These are phyloP conservation scores for Cyberlindnera veronae DNA, from an alignment of 805 yeast genomes.

Conservation along the genomic window DNA sequence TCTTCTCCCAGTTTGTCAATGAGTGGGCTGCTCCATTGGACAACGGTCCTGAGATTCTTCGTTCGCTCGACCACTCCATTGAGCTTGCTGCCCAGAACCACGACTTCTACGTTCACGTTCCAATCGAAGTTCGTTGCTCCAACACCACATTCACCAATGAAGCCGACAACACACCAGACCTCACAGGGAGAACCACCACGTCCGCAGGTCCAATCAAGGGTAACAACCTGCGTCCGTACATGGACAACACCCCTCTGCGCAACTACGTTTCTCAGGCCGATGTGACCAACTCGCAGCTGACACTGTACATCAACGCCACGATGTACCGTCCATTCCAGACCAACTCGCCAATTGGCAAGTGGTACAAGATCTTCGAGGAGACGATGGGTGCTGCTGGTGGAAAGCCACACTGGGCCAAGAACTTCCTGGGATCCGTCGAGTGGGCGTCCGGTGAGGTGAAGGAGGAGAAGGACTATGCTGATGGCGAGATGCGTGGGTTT, in stretches of 20 bases:
- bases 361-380: constrained; percentile 84
- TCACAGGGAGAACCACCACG: constrained; percentile 44
- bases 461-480: constrained; percentile 40
- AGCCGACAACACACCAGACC: constrained; percentile 39
- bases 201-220: constrained; percentile 83
- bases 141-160: constrained; percentile 54
- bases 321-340: constrained; percentile 91
- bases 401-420: constrained; percentile 98
- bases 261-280: constrained; percentile 47
- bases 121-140: constrained; percentile 91
- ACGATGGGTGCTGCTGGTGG: constrained; percentile 78
- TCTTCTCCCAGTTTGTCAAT: constrained; percentile 88
- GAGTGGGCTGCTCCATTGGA: constrained; percentile 96
- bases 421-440: constrained; percentile 63
- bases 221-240: constrained; percentile 72
- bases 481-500: constrained; percentile 79
- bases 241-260: constrained; percentile 76
- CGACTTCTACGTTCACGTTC: constrained; percentile 87
- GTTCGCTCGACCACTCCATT: constrained; percentile 59
- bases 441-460: constrained; percentile 28
- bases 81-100: constrained; percentile 53
- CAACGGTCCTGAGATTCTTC: constrained; percentile 70
- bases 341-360: constrained; percentile 67
- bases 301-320: constrained; percentile 87
- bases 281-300: constrained; percentile 67